Evolutionary conservation across 2,329 filamentous ascomycete genomes (phyloP).

Genomic region (Colletotrichum sp.): DNA sequence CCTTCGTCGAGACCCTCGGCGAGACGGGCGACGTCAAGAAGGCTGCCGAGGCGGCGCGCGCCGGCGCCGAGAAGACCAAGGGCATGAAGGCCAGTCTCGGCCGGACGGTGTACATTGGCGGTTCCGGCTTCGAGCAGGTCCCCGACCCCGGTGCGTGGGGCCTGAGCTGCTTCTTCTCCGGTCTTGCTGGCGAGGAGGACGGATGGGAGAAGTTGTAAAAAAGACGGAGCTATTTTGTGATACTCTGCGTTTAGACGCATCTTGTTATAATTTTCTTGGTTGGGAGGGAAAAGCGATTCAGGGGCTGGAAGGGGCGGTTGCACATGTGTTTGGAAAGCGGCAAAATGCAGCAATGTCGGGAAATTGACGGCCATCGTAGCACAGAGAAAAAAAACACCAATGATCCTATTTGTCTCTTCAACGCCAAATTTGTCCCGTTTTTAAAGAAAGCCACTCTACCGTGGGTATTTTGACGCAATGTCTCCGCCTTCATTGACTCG

Average conservation of each 20-base stretch:
- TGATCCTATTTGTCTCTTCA: constrained; percentile 33
- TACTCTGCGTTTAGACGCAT: background rate
- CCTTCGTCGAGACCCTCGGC: constrained; percentile 78
- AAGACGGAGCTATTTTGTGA: background rate
- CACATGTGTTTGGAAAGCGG: background rate
- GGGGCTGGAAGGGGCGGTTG: background rate
- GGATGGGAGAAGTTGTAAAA: constrained; percentile 39
- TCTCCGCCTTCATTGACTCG: background rate
- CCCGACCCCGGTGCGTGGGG: constrained; percentile 74
- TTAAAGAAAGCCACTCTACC: constrained; percentile 27
- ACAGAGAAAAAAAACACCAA: background rate
- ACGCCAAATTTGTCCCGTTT: constrained; percentile 40
- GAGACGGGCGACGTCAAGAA: constrained; percentile 69
- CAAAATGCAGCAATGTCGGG: background rate
- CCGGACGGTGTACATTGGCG: constrained; percentile 79
- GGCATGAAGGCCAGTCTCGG: constrained; percentile 92
- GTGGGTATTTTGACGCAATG: constrained; percentile 15
- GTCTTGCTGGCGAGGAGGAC: constrained; percentile 65
- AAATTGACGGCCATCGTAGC: background rate
- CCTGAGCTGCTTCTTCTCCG: constrained; percentile 80
- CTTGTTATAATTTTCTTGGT: background rate
- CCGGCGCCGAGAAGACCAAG: constrained; percentile 84
- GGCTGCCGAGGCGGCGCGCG: constrained; percentile 76
- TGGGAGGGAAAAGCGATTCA: background rate
- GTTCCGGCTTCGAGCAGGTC: constrained; percentile 52